Evolutionary conservation across 2,329 filamentous ascomycete genomes (phyloP).

Genomic region (Microdochium trichocladiopsis): DNA sequence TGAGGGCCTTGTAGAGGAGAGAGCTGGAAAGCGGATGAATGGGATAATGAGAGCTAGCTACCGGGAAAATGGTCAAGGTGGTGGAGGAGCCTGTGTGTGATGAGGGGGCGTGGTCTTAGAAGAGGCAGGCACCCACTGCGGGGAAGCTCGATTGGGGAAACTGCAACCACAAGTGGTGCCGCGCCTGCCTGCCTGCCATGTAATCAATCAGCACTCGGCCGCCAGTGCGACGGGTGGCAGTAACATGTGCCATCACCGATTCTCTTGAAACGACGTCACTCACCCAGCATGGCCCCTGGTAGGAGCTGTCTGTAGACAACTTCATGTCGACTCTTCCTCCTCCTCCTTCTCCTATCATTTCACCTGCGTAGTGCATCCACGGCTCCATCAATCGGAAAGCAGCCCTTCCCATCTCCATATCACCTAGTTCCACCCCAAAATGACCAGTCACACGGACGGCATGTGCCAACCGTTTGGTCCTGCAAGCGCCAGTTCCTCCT

Average conservation of each 20-base stretch:
- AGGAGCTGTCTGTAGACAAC: no score
- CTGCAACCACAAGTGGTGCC: background rate
- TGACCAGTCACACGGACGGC: conserved; percentile 1
- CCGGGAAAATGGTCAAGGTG: no score
- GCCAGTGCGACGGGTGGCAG: no score
- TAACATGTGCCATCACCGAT: no score
- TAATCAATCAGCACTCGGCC: background rate
- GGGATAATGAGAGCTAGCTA: background rate
- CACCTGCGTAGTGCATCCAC: no score
- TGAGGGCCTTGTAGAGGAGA: no score
- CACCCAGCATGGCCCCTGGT: no score
- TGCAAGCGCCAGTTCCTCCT: background rate
- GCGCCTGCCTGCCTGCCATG: background rate
- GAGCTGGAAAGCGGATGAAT: background rate
- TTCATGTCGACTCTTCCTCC: no score
- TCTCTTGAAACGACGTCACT: no score
- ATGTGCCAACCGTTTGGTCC: background rate
- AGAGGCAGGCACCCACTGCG: background rate
- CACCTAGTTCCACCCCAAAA: background rate
- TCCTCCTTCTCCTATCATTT: no score
- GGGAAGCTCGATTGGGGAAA: background rate
- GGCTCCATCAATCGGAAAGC: background rate
- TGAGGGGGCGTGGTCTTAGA: background rate
- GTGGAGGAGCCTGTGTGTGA: background rate
- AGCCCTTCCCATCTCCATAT: background rate